Percentiles rank a stretch among this genome's conserved stretches.
These are phyloP conservation scores for Apiotrichum brassicae DNA, from an alignment of 1,284 basidiomycete genomes.

Conservation along the genomic window DNA sequence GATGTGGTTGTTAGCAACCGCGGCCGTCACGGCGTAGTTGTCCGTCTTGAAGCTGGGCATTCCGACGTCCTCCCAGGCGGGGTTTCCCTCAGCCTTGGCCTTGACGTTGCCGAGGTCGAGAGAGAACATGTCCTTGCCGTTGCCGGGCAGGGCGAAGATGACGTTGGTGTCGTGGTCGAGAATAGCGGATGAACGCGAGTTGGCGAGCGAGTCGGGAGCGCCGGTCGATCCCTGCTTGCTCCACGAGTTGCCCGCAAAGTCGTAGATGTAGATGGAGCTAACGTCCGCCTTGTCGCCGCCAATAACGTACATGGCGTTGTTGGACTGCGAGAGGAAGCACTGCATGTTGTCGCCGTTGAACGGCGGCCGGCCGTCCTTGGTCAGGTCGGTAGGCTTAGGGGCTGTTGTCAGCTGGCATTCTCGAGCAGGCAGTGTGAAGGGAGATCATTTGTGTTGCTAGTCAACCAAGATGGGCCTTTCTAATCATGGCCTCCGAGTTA, in stretches of 20 bases:
- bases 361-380: conserved; percentile 41
- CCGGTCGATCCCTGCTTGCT: conserved; percentile 43
- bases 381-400: conserved; percentile 28
- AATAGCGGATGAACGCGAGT: conserved; percentile 51
- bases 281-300: conserved; percentile 64
- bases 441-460: too few relatives aligned
- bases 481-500: too few relatives aligned
- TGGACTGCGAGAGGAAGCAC: conserved; percentile 45
- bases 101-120: conserved; percentile 59
- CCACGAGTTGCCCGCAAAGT: conserved; percentile 43
- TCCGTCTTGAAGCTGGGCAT: conserved; percentile 47
- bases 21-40: conserved; percentile 33
- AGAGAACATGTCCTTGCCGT: conserved; percentile 48
- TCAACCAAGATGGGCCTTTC: too few relatives aligned
- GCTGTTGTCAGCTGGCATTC: conserved; percentile 19
- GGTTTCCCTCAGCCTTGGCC: conserved; percentile 55
- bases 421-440: too few relatives aligned
- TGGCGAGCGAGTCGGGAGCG: conserved; percentile 29
- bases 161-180: conserved; percentile 85
- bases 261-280: conserved; percentile 49
- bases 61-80: conserved; percentile 60
- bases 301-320: conserved; percentile 63
- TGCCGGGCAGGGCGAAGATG: conserved; percentile 52
- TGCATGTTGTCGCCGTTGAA: conserved; percentile 45
- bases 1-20: conserved; percentile 44